A percentile compares a stretch with the other conserved stretches of the same genome.
Conservation (phyloP, 164 flowering plant species). For the Cinnamomum chago region DNA sequence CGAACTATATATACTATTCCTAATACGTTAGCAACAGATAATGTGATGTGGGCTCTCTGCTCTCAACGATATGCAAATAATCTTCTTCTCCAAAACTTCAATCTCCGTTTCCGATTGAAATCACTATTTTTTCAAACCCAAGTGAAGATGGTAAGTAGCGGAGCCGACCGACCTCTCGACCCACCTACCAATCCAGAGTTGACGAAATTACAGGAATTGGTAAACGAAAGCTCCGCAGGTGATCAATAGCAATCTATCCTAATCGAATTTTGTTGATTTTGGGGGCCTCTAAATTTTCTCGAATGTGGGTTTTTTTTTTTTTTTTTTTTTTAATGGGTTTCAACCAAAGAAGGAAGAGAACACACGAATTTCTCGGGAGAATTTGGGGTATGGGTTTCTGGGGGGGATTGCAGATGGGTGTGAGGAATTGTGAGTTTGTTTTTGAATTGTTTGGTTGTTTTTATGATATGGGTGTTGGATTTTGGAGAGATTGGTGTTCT, state of each 20-base stretch:
- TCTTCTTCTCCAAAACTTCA: not conserved
- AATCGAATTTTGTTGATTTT: not conserved
- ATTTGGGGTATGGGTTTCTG: not conserved
- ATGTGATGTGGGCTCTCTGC: not conserved
- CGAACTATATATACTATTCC: too few species aligned
- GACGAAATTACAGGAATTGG: conserved; percentile 1
- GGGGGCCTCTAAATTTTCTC: not conserved
- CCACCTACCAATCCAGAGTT: not conserved
- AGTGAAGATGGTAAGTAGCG: conserved; percentile 6
- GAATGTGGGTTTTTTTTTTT: not conserved
- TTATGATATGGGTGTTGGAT: too few species aligned
- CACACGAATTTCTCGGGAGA: too few species aligned
- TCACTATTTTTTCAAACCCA: not conserved
- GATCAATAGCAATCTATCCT: not conserved
- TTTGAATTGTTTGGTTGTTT: not conserved
- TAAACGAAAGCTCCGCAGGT: conserved; percentile 11
- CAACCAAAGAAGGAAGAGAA: too few species aligned
- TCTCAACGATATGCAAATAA: not conserved
- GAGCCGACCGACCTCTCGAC: not conserved
- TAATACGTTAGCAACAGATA: too few species aligned
- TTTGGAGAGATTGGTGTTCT: not conserved
- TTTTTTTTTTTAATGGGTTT: not conserved
- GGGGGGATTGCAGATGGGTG: conserved; percentile 3
- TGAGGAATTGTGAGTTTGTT: not conserved
- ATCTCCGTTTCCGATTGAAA: not conserved